Evolutionary conservation across 2,329 filamentous ascomycete species (phyloP), one percentile per base, ranked within the genome.

Genomic region (Aspergillus versicolor): DNA sequence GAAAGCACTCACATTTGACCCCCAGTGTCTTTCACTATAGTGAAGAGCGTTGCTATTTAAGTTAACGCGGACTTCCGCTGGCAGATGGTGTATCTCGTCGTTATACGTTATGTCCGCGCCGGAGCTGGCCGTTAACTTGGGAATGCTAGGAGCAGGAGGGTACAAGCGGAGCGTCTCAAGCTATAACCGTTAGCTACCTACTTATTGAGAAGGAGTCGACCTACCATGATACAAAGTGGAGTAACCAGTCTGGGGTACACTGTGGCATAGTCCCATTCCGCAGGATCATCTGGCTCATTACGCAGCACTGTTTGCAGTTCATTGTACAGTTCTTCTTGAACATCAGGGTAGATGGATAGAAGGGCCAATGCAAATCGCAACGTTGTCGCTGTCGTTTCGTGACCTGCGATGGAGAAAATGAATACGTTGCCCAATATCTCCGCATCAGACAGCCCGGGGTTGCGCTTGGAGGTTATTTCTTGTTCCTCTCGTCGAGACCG

Each of bases 361-460:
- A 80, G 75, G 6, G 75, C 64, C 1, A 80, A 63, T 0, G 73
- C 67, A 51, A 75, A 81, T 1, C 73, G 72, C 5, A 82, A 63
- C 0, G 75, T 76, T 27, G 79, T 75, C 0, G 80, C 77, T 0
- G 79, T 80, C 0, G 80, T 82, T 56, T 83, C 81, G 56, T 82
- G 79, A 0, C 81, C 81, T 0, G 81, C 81, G 49, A 82, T 71
- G 47, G 78, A 81, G 59, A 81, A 74, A 1, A 78, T 68, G 51
- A 80, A 81, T 46, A 81, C 67, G 45, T 82, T 82, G 13, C 80
- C 79, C 41, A 78, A 77, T 5, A 83, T 76, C 57, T 83, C 80
- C 45, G 46, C 34, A 38, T 66, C 62, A 4, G 61, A 51, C 3
- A 67, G 46, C 2, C 57, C 56, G 21, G 11, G 41, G 21, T 44